Evolutionary conservation across 2,329 filamentous ascomycete genomes (phyloP), one percentile per base, ranked within the genome.

Genomic region (Knoxdaviesia capensis): DNA sequence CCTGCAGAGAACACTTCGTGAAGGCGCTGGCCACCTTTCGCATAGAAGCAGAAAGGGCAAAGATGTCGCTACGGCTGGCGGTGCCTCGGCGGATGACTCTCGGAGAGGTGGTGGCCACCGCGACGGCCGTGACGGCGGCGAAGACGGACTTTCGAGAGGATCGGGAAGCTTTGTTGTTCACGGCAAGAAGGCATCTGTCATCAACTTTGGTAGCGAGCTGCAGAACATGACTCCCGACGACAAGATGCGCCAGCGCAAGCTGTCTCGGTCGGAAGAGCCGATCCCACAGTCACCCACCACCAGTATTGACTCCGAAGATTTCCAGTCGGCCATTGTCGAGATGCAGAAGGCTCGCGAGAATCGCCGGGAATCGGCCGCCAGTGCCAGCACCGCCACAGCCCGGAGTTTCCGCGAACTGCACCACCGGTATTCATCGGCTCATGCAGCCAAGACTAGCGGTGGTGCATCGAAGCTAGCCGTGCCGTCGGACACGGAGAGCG

Each of bases 161-260:
- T 75, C 82, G 8, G 85, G 85, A 5, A 93, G 84, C 51, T 98
- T 98, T 57, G 93, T 90, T 4, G 78, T 98, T 4, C 90, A 98
- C 53, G 88, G 90, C 46, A 98, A 96, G 64, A 96, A 98, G 59
- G 90, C 90, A 3, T 94, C 86, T 1, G 83, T 98, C 43, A 84
- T 98, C 50, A 92, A 84, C n/a, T 92, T 98, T 55, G 86, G 87
- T 6, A 77, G 78, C n/a, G 88, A 94, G 51, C 77, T 94, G 63
- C 79, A 88, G 52, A 79, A 71, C 45, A 74, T 87, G 59, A 70
- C 78, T 1, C 69, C 75, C 0, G 82, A 88, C 46, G 80, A 87
- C 52, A 74, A 78, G 34, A 61, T 84, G 36, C 72, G 76, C 44
- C 63, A 77, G 40, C 69, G 77, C 43, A 81, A 71, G 48, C 59